These are phyloP conservation scores for Daphne laureola DNA, from an alignment of 441 rosid genomes.

Conservation along the genomic window DNA sequence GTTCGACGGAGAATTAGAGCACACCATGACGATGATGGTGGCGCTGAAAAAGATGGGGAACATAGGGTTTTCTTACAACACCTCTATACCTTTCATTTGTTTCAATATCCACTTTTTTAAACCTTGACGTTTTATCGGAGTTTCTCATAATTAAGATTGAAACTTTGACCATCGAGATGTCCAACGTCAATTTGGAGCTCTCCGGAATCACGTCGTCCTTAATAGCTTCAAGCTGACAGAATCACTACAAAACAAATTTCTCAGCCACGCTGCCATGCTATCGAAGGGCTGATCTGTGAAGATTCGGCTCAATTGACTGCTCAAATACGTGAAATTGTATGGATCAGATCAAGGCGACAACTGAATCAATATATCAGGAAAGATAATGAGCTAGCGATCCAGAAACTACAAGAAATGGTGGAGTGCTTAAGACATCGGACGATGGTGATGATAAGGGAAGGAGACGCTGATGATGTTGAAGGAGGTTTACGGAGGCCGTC, in stretches of 20 bases:
- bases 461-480: conserved; percentile 48
- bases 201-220: conserved; percentile 40
- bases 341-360: conserved; percentile 28
- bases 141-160: too few species aligned
- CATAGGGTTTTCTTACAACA: too few species aligned
- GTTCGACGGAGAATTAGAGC: too few species aligned
- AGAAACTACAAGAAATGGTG: conserved; percentile 63
- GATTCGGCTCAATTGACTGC: conserved; percentile 29
- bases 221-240: conserved; percentile 38
- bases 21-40: too few species aligned
- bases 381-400: conserved; percentile 52
- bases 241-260: conserved; percentile 34
- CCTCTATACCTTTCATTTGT: too few species aligned
- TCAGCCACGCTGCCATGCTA: conserved; percentile 27
- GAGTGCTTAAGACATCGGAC: conserved; percentile 77
- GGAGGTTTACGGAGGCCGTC: conserved; percentile 37
- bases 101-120: too few species aligned
- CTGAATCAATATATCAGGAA: conserved; percentile 27
- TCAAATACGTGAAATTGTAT: conserved; percentile 37
- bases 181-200: conserved; percentile 44
- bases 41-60: too few species aligned
- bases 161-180: conserved; percentile 41
- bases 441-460: conserved; percentile 45
- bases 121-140: too few species aligned
- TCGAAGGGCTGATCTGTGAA: conserved; percentile 15